Evolutionary conservation across 2,329 filamentous ascomycete species (phyloP), one percentile per base, ranked within the genome.

Genomic region (Camillea tinctor): DNA sequence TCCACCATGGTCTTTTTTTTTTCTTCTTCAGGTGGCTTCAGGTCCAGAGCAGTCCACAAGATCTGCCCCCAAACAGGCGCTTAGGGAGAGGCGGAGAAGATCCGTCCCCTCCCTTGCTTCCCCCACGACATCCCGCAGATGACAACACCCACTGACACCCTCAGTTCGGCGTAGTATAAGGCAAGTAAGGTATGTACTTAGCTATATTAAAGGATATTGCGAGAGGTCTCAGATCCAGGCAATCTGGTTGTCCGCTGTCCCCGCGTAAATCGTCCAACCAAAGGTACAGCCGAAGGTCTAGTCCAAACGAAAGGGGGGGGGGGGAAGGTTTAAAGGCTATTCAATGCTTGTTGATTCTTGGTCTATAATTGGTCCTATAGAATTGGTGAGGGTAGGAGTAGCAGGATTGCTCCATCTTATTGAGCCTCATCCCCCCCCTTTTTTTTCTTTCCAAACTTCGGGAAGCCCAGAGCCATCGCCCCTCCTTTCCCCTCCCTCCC

Each of bases 221-320:
- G 22, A 15, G 22, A 53, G 51, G 22, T 52, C 50, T 30, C 22
- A 52, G 21, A 15, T 24, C 17, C 3, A 44, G 17, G 36, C 17
- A 44, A n/a, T 44, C 11, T 44, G 2, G 36, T 44, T 6, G 11
- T 44, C 36, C 11, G n/a, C 11, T 17, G 17, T 44, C 17, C 2
- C 15, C 23, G 9, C 51, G 51, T 53, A 53, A 53, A 53, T 19
- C 23, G 4, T 53, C 51, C 51, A 53, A 53, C 51, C 51, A 53
- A 4, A 30, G n/a, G 13, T 20, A 30, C 23, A 15, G 22, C 9
- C 22, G 51, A 53, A 36, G 30, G 23, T 30, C 23, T 17, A 30
- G 24, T 36, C 24, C 23, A 30, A 24, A 23, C 51, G n/a, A 53
- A 20, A 19, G 15, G 30, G 9, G 50, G 50, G 17, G 20, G 17